Evolutionary conservation across 2,329 filamentous ascomycete genomes (phyloP), one percentile per base, ranked within the genome.

Genomic region (Calonectria fujianensis): DNA sequence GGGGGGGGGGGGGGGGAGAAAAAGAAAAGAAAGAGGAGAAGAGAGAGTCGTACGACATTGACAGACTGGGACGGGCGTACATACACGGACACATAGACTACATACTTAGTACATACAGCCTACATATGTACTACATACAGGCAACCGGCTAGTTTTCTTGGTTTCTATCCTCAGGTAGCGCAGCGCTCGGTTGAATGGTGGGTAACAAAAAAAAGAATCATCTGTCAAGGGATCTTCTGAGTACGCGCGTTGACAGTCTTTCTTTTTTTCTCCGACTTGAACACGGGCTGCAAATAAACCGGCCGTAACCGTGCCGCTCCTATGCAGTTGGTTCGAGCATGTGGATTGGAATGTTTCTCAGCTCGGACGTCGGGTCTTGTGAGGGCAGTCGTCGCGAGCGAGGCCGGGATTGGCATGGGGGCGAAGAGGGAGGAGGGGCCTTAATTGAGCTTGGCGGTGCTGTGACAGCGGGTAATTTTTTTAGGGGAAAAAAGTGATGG

Each of bases 31-130:
- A 63, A 63, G 32, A 63, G 37, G 24, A 37, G 18, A 24, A 41
- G 32, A 41, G 35, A 11, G 63, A 66, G 63, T 66, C 63, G 63
- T 66, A 66, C 63, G 63, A 66, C 63, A 51, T 31, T 41, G 61
- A 41, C 61, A 50, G 41, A 50, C 32, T 59, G 18, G 54, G 32
- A 24, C 51, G 20, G 27, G 32, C 29, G 29, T 11, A 54, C 51
- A 54, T 54, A 54, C 51, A 41, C 16, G 16, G 27, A 54, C 51
- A 54, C 18, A 54, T 31, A 41, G 24, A 45, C 27, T 29, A 63
- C 59, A 63, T 64, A 31, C 41, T n/a, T 48, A 48, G 18, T 48
- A 48, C 41, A n/a, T n/a, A 48, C 41, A n/a, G 41, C 41, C 41
- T 48, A 48, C 39, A 64, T 64, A 64, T 48, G 27, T 63, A 27